A percentile compares a stretch with the other conserved stretches of the same genome.
Conservation (phyloP, 495 filamentous ascomycete species). For the Aspergillus bertholletiae region DNA sequence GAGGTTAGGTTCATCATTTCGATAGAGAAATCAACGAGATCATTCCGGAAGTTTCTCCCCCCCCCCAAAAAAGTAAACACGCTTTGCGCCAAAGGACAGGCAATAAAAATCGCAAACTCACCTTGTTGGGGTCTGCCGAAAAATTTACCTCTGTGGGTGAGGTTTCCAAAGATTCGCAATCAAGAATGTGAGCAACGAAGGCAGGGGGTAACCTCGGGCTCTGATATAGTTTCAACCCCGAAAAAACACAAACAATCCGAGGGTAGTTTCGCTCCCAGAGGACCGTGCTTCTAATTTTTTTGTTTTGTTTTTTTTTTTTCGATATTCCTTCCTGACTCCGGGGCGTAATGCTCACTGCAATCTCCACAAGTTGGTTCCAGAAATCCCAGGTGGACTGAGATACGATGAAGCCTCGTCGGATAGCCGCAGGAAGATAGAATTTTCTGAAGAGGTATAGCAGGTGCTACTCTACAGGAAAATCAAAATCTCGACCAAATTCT, state of each 20-base stretch:
- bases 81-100: background rate
- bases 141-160: background rate
- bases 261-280: background rate
- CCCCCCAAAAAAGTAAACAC: background rate
- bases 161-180: slow-evolving; percentile 8
- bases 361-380: background rate
- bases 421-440: background rate
- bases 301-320: background rate
- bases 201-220: slow-evolving; percentile 6
- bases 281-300: background rate
- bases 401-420: slow-evolving; percentile 3
- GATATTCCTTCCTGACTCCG: background rate
- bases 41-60: background rate
- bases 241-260: background rate
- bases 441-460: background rate
- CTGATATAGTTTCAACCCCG: background rate
- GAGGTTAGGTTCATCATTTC: background rate
- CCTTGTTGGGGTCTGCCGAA: background rate
- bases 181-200: slow-evolving; percentile 10
- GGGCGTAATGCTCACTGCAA: background rate
- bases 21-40: background rate
- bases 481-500: background rate
- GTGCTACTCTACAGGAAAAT: background rate
- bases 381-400: background rate
- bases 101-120: background rate